A percentile compares a stretch with the other conserved stretches of the same genome.
These are phyloP conservation scores for Persicaria maculosa DNA, from an alignment of 148 eudicot genomes.

Conservation along the genomic window DNA sequence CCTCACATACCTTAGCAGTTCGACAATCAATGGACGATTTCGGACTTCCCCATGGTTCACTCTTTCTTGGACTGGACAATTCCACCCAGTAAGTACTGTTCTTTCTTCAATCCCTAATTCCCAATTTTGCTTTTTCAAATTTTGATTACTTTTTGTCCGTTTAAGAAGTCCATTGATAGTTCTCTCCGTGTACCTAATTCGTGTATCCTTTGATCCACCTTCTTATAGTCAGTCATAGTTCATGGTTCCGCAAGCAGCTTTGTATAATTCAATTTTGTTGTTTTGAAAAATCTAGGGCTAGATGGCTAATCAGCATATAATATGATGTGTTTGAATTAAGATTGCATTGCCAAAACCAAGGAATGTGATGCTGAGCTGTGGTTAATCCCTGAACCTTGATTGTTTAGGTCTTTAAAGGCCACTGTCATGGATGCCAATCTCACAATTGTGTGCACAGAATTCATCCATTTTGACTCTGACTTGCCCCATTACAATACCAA, in stretches of 20 bases:
- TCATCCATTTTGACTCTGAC: constrained; percentile 67
- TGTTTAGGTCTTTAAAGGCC: constrained; percentile 71
- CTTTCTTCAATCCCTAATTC: background rate
- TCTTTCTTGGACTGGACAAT: constrained; percentile 69
- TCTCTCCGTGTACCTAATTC: background rate
- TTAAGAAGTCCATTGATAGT: background rate
- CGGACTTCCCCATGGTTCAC: constrained; percentile 43
- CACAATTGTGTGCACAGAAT: constrained; percentile 42
- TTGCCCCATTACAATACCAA: constrained; percentile 81
- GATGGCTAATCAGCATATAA: background rate
- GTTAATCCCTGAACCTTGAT: background rate
- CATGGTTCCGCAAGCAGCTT: background rate
- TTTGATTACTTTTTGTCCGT: constrained; percentile 4
- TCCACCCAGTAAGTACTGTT: constrained; percentile 54
- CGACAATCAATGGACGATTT: constrained; percentile 36
- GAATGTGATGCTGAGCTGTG: background rate
- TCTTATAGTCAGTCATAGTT: background rate
- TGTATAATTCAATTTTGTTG: background rate
- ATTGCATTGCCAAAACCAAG: background rate
- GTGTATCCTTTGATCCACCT: background rate
- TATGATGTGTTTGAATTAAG: background rate
- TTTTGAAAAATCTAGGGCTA: background rate
- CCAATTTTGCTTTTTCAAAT: background rate
- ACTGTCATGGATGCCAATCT: constrained; percentile 70
- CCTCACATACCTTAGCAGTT: no score